A percentile compares a stretch with the other conserved stretches of the same genome.
phyloP scores from a whole-genome alignment of 306 rosid genomes.

The Trichosanthes cucumerina region DNA sequence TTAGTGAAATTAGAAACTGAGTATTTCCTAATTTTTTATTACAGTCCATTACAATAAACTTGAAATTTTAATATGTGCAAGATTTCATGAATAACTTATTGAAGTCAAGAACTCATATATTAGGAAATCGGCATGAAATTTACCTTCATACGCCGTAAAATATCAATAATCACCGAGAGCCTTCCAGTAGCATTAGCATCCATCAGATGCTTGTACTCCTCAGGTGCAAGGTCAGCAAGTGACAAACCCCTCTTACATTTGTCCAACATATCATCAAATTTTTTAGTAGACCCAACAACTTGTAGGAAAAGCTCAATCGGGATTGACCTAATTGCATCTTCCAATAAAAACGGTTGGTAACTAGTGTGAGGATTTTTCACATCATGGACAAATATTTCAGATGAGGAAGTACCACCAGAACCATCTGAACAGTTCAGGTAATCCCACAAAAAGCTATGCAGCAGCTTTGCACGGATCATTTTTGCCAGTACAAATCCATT shows the following conservation, averaged over 20 bases:
- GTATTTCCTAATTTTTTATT: not conserved
- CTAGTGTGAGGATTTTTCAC: slow-evolving; percentile 44
- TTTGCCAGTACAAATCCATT: slow-evolving; percentile 89
- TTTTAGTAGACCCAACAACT: slow-evolving; percentile 72
- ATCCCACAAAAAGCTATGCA: slow-evolving; percentile 82
- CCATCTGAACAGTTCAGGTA: slow-evolving; percentile 33
- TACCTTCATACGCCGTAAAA: slow-evolving; percentile 88
- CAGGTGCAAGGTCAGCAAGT: slow-evolving; percentile 59
- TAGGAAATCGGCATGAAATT: not conserved
- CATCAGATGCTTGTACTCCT: slow-evolving; percentile 66
- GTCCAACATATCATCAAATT: slow-evolving; percentile 59
- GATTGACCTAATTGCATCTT: slow-evolving; percentile 54
- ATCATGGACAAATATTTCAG: slow-evolving; percentile 19
- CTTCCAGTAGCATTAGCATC: slow-evolving; percentile 76
- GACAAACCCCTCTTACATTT: slow-evolving; percentile 71
- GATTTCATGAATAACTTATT: not conserved
- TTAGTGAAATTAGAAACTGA: not conserved
- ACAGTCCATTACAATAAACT: not conserved
- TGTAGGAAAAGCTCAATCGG: slow-evolving; percentile 86
- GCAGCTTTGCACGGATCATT: slow-evolving; percentile 87
- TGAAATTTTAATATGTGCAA: not conserved
- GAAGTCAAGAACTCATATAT: not conserved
- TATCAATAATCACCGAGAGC: slow-evolving; percentile 70
- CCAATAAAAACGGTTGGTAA: slow-evolving; percentile 58
- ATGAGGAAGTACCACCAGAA: slow-evolving; percentile 29